These are phyloP conservation scores for Fraxinus greggii DNA, from an alignment of 305 asterid species.

Conservation along the genomic window DNA sequence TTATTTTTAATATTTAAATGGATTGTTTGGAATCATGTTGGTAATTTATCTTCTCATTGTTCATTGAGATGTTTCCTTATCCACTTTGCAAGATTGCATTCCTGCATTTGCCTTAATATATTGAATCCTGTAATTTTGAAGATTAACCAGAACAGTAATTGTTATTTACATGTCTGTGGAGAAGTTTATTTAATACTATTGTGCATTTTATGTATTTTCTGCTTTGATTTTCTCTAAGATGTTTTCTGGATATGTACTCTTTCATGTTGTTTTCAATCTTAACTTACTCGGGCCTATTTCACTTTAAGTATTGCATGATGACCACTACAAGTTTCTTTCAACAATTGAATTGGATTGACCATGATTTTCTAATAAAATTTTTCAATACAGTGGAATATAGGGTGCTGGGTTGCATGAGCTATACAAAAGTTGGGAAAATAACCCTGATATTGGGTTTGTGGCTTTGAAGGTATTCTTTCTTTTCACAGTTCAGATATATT, in stretches of 20 bases:
- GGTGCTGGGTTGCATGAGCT: constrained; percentile 63
- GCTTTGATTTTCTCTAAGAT: constrained; percentile 13
- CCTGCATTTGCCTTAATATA: background rate
- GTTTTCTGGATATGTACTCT: background rate
- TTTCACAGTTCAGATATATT: background rate
- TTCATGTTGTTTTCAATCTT: background rate
- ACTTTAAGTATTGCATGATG: constrained; percentile 3
- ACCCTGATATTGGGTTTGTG: constrained; percentile 64
- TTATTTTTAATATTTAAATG: constrained; percentile 15
- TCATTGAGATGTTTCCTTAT: background rate
- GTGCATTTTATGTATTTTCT: background rate
- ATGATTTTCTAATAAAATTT: background rate
- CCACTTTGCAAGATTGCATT: background rate
- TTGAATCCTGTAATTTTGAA: background rate
- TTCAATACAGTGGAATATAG: constrained; percentile 35
- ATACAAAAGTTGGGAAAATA: constrained; percentile 86
- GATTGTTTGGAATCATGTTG: background rate
- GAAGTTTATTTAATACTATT: background rate
- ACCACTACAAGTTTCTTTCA: constrained; percentile 3
- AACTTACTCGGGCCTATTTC: background rate
- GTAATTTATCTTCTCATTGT: background rate
- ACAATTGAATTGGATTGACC: background rate
- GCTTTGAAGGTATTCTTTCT: constrained; percentile 56
- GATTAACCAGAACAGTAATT: constrained; percentile 11
- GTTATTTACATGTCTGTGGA: background rate